Conservation (phyloP, 2,329 filamentous ascomycete species). For the Fusarium foetens region DNA sequence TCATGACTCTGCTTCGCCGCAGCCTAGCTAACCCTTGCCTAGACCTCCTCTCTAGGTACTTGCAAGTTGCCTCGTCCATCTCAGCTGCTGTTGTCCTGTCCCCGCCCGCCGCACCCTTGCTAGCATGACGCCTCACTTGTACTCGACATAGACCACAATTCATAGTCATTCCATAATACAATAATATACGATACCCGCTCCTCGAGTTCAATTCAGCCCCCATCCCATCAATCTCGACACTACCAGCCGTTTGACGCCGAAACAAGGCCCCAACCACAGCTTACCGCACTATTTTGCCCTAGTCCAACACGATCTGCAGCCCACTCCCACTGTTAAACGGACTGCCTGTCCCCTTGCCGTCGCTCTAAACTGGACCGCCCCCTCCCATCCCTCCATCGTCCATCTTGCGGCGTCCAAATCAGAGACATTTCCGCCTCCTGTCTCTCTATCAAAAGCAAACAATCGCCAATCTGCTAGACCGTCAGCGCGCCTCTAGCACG, state of each 20-base stretch:
- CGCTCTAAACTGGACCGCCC: slow-evolving; percentile 8
- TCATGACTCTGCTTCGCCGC: slow-evolving; percentile 19
- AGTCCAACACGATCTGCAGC: slow-evolving; percentile 23
- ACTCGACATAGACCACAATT: slow-evolving; percentile 15
- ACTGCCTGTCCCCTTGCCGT: background rate
- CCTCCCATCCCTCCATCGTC: slow-evolving; percentile 12
- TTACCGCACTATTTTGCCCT: slow-evolving; percentile 9
- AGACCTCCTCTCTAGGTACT: background rate
- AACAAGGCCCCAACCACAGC: background rate
- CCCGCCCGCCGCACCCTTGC: slow-evolving; percentile 6
- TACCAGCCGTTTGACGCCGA: slow-evolving; percentile 24
- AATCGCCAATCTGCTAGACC: slow-evolving; percentile 27
- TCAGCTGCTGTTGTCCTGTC: background rate
- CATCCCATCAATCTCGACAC: slow-evolving; percentile 1
- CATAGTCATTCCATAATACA: background rate
- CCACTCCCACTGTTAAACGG: slow-evolving; percentile 15
- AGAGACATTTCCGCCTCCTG: slow-evolving; percentile 37
- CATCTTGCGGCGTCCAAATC: slow-evolving; percentile 21
- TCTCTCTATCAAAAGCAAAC: slow-evolving; percentile 41
- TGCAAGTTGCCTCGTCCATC: slow-evolving; percentile 1
- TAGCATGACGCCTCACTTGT: slow-evolving; percentile 20
- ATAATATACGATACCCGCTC: slow-evolving; percentile 12
- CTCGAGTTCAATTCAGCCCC: background rate
- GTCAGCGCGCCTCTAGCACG: slow-evolving; percentile 30
- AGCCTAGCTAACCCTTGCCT: slow-evolving; percentile 1